Conservation (phyloP, 257 asterid genomes). For the Misopates orontium region DNA sequence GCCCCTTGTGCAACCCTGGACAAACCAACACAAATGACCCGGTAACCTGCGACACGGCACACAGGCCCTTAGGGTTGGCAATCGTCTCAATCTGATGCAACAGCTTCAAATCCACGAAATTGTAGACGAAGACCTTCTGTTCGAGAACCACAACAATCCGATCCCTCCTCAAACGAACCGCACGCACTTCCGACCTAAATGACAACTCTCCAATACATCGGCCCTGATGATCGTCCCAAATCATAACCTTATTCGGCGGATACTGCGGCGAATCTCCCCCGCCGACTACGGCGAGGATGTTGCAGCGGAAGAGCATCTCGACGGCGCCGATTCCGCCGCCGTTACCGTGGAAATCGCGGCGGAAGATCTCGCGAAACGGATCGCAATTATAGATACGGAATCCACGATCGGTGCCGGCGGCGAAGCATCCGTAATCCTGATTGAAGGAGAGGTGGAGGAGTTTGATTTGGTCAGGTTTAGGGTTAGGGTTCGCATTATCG, state of each 20-base stretch:
- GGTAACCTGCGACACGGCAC: conserved; percentile 74
- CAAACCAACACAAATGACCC: conserved; percentile 79
- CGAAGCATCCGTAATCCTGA: neutral
- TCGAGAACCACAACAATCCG: conserved; percentile 25
- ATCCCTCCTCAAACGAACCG: conserved; percentile 76
- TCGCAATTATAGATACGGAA: neutral
- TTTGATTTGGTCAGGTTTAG: conserved; percentile 28
- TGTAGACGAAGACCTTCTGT: neutral
- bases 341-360: conserved; percentile 63
- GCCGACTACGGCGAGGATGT: conserved; percentile 76
- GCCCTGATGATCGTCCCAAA: conserved; percentile 86
- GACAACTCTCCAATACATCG: conserved; percentile 87
- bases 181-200: conserved; percentile 84
- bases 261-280: conserved; percentile 84
- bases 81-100: neutral
- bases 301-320: conserved; percentile 89
- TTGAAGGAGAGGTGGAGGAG: conserved; percentile 70
- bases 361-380: conserved; percentile 61
- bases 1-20: conserved; percentile 85
- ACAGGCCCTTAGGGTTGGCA: conserved; percentile 50
- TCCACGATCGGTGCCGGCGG: neutral
- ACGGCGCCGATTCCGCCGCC: conserved; percentile 81
- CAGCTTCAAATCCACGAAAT: conserved; percentile 1
- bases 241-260: conserved; percentile 83
- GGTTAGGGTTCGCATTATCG: conserved; percentile 1